Conservation (phyloP, 257 asterid genomes). For the Plantago elongata region DNA sequence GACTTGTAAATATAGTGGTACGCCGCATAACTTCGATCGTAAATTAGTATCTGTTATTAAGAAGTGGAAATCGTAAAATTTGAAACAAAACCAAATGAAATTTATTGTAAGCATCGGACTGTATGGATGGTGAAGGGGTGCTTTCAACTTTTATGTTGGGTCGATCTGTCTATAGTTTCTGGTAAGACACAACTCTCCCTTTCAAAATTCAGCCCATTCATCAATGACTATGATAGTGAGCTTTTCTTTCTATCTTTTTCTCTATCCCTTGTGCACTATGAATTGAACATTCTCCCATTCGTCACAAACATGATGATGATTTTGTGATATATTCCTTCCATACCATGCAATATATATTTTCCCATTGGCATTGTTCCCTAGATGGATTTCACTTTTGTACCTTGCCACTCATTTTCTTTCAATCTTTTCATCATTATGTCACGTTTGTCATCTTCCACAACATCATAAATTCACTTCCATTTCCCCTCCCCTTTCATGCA, state of each 20-base stretch:
- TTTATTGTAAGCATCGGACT: conserved; percentile 2
- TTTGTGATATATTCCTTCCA: neutral
- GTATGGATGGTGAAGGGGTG: conserved; percentile 31
- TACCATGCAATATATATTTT: conserved; percentile 24
- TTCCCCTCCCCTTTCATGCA: too few species aligned
- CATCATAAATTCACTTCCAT: neutral
- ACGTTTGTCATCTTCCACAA: neutral
- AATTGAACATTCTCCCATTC: neutral
- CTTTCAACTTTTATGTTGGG: conserved; percentile 36
- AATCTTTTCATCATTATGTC: conserved; percentile 20
- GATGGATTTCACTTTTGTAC: conserved; percentile 27
- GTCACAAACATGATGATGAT: neutral
- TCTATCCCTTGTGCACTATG: neutral
- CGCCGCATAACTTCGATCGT: too few species aligned
- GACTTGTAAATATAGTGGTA: too few species aligned
- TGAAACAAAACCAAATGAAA: too few species aligned
- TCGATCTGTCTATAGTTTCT: conserved; percentile 19
- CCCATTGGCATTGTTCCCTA: conserved; percentile 29
- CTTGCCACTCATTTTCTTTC: conserved; percentile 15
- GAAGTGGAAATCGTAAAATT: too few species aligned
- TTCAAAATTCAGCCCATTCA: neutral
- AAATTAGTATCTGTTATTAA: too few species aligned
- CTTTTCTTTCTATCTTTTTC: neutral
- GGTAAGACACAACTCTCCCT: conserved; percentile 22
- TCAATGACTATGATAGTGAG: conserved; percentile 1